Percentiles rank a stretch among this genome's conserved stretches.
phyloP scores from a whole-genome alignment of 2,329 filamentous ascomycete genomes.

The Sclerotinia subarctica region DNA sequence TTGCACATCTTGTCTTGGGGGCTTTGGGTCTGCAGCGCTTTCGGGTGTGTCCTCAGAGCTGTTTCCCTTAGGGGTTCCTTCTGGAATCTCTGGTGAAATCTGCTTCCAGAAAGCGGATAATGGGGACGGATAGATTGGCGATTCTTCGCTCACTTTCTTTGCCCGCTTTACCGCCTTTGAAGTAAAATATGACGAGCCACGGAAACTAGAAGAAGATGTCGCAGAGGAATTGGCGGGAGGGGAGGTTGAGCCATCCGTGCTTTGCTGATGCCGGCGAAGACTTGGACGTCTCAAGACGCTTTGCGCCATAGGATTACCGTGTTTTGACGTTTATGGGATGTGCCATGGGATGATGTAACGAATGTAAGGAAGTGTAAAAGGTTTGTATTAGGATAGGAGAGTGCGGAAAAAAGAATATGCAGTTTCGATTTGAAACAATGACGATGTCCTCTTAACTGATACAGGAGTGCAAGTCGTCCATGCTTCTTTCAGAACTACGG shows the following conservation, averaged over 20 bases:
- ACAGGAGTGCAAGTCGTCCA: not conserved
- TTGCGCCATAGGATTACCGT: not conserved
- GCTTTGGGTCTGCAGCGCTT: not conserved
- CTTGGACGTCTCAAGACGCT: constrained; percentile 14
- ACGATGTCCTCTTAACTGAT: not conserved
- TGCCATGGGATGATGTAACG: not conserved
- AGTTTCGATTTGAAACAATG: not conserved
- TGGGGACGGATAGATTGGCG: not conserved
- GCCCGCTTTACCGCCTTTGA: constrained; percentile 1
- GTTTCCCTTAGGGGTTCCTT: not conserved
- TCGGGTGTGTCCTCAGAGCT: not conserved
- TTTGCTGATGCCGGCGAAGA: not conserved
- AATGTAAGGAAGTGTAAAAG: not conserved
- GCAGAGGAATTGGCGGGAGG: not conserved
- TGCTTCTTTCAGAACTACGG: not conserved
- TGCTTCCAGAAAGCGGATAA: constrained; percentile 9
- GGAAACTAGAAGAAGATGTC: not conserved
- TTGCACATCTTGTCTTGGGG: constrained; percentile 6
- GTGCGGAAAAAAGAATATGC: not conserved
- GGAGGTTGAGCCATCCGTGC: constrained; percentile 7
- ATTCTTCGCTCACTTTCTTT: constrained; percentile 5
- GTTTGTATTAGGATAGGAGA: not conserved
- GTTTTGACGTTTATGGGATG: not conserved
- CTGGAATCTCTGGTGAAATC: not conserved
- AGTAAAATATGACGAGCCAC: constrained; percentile 12